These are phyloP conservation scores for Exophiala alcalophila DNA, from an alignment of 2,329 filamentous ascomycete genomes.

Conservation along the genomic window DNA sequence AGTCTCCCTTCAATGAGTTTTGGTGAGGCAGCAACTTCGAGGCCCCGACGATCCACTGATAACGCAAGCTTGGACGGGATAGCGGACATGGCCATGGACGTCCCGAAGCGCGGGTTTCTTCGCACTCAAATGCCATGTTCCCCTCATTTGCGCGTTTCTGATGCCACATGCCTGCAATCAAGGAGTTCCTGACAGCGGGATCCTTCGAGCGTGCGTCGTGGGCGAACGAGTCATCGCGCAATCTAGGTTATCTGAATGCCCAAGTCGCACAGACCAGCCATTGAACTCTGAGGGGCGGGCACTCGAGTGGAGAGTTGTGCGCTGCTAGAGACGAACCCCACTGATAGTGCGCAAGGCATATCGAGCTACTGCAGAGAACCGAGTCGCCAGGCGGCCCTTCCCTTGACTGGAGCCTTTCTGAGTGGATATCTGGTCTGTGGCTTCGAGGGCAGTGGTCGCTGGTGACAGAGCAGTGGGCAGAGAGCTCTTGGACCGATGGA, in stretches of 20 bases:
- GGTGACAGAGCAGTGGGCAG: conserved; percentile 9
- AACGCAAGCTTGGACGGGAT: too few relatives aligned
- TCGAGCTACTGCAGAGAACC: conserved; percentile 19
- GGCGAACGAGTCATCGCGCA: conserved; percentile 8
- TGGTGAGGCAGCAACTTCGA: too few relatives aligned
- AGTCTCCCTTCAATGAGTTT: too few relatives aligned
- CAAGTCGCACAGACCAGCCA: conserved; percentile 11
- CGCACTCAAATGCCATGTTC: too few relatives aligned
- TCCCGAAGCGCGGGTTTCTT: too few relatives aligned
- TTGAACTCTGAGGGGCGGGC: conserved; percentile 2
- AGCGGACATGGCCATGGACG: too few relatives aligned
- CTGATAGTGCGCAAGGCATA: conserved; percentile 19
- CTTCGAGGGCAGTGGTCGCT: conserved; percentile 11
- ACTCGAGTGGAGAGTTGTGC: conserved; percentile 4
- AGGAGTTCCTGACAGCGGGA: background rate
- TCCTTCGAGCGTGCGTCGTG: background rate
- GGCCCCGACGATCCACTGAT: too few relatives aligned
- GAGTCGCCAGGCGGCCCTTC: conserved; percentile 14
- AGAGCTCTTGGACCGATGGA: conserved; percentile 1
- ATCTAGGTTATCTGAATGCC: conserved; percentile 1
- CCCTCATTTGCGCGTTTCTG: too few relatives aligned
- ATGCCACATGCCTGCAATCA: too few relatives aligned
- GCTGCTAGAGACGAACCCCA: conserved; percentile 9
- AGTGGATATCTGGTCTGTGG: too few relatives aligned
- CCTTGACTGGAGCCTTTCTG: too few relatives aligned